A percentile compares a stretch with the other conserved stretches of the same genome.
These are phyloP conservation scores for Kluyveromyces siamensis DNA, from an alignment of 805 yeast genomes.

Conservation along the genomic window DNA sequence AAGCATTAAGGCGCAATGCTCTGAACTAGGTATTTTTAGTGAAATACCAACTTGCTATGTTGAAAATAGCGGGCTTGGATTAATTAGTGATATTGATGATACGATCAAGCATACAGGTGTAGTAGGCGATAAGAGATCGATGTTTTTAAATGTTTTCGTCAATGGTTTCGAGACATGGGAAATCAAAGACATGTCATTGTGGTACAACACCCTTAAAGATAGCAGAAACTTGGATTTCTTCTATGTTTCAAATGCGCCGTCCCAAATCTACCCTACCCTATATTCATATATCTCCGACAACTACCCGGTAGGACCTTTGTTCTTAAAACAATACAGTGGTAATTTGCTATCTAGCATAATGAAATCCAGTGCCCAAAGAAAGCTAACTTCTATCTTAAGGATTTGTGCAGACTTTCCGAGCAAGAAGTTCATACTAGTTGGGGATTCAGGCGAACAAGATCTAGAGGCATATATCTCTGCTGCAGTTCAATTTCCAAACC, in stretches of 20 bases:
- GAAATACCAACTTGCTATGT: constrained; percentile 9
- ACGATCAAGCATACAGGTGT: constrained; percentile 89
- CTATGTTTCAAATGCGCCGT: constrained; percentile 93
- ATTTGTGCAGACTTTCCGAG: constrained; percentile 66
- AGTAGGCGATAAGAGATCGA: constrained; percentile 73
- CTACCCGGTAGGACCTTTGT: constrained; percentile 76
- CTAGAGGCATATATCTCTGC: constrained; percentile 79
- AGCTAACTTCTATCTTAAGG: constrained; percentile 52
- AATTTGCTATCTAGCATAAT: constrained; percentile 70
- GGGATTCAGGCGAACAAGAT: constrained; percentile 95
- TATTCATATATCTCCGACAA: constrained; percentile 24
- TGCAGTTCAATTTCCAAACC: constrained; percentile 51
- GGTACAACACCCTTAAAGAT: constrained; percentile 50
- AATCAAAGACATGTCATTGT: constrained; percentile 63
- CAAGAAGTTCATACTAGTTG: constrained; percentile 73
- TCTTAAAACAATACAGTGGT: constrained; percentile 80
- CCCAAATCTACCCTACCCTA: constrained; percentile 65
- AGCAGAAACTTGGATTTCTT: constrained; percentile 52
- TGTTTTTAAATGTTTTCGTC: constrained; percentile 70
- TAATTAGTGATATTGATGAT: constrained; percentile 91
- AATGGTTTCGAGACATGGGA: constrained; percentile 58
- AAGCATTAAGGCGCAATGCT: constrained; percentile 7
- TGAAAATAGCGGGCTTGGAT: constrained; percentile 44
- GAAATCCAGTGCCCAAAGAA: constrained; percentile 81
- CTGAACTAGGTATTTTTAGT: not conserved